Base-by-base conservation (phyloP, 495 filamentous ascomycete species). In the Neurospora sp. region DNA sequence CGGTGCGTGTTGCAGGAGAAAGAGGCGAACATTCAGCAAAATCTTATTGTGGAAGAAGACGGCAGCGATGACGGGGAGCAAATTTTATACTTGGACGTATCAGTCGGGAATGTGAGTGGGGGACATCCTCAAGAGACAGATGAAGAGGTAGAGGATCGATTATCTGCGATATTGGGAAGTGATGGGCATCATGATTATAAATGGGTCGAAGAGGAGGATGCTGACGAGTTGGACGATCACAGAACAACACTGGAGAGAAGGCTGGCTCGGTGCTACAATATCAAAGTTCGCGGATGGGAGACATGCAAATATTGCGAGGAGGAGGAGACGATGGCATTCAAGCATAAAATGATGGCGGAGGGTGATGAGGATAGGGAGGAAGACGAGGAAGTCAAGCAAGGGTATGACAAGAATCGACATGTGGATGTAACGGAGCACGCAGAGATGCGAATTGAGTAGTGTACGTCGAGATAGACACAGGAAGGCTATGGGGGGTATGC, bases 231-330 rank as follows among this genome's bases (percentile, higher is more conserved):
- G 1, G 53, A 65, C 27, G 53, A 27, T 3, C 16, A 2, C 14
- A 37, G 27, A 35, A 37, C 53, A 65, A 2, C 14, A 35, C 53
- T 65, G 7, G 12, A 16, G 7, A 37, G 7, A 65, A 14, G 27
- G 14, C 6, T 65, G 53, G 27, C 53, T 35, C 22, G 27, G 5
- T 65, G 22, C 53, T 35, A 10, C 4, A 17, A 65, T 5, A 35
- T 35, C 31, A 65, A 37, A 4, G 12, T 17, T 65, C 6, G 2
- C 27, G 53, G 12, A 16, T 65, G 27, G 48, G 12, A 65, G 53
- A 37, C 27, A 35, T 65, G 53, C 53, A 3, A 65, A 4, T 31
- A 31, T 1, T 75, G 78, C 74, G 75, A 73, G 12, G 61, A 68
- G 9, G 73, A 31, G 4, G 27, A 65, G 14, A 16, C 27, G 6